These are phyloP conservation scores for Cytidiella melzeri DNA, from an alignment of 768 basidiomycete species.

Conservation along the genomic window DNA sequence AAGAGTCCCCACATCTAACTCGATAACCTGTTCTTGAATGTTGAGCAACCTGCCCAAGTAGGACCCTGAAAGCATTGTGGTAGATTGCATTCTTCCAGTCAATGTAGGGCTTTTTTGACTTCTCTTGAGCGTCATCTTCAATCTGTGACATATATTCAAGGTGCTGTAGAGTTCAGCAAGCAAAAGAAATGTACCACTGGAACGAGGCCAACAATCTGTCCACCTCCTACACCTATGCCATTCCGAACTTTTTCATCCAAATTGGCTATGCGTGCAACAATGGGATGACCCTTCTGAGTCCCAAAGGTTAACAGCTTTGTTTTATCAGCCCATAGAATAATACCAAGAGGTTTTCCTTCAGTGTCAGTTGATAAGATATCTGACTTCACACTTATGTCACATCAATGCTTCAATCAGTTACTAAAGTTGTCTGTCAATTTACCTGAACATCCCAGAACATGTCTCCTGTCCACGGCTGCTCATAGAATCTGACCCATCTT, in stretches of 20 bases:
- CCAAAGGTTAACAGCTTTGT: slow-evolving; percentile 17
- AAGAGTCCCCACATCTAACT: slow-evolving; percentile 6
- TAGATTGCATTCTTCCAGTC: slow-evolving; percentile 19
- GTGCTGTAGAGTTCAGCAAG: not conserved
- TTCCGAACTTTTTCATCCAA: slow-evolving; percentile 16
- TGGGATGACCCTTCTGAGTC: slow-evolving; percentile 16
- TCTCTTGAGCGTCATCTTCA: slow-evolving; percentile 7
- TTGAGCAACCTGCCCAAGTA: slow-evolving; percentile 12
- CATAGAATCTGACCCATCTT: slow-evolving; percentile 3
- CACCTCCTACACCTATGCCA: slow-evolving; percentile 13
- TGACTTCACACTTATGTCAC: not conserved
- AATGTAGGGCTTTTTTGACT: slow-evolving; percentile 3
- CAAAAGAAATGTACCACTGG: slow-evolving; percentile 18
- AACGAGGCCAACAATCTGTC: slow-evolving; percentile 20
- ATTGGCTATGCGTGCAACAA: slow-evolving; percentile 16
- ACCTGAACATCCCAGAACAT: slow-evolving; percentile 13
- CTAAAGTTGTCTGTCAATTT: not conserved
- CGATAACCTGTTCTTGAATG: slow-evolving; percentile 14
- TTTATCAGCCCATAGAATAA: slow-evolving; percentile 18
- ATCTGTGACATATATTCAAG: not conserved
- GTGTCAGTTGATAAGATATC: not conserved
- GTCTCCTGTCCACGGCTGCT: slow-evolving; percentile 15
- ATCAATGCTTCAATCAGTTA: not conserved
- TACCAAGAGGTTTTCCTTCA: slow-evolving; percentile 1
- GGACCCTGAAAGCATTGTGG: slow-evolving; percentile 15